Conservation (phyloP, 768 basidiomycete genomes). For the Mycena vulgaris region DNA sequence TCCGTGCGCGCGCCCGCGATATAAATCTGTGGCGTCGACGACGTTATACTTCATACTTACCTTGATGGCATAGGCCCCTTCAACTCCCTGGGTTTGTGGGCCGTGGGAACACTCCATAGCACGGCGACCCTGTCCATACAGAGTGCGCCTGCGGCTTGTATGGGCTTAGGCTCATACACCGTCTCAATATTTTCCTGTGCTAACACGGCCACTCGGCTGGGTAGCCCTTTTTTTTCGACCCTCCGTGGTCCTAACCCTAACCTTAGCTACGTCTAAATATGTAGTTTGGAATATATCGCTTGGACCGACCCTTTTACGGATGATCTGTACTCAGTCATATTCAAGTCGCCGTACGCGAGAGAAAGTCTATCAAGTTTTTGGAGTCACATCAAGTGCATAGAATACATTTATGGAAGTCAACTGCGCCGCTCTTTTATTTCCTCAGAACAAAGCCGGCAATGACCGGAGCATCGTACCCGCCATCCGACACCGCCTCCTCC, state of each 20-base stretch:
- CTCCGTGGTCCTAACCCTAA: not conserved
- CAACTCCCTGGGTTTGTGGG: conserved; percentile 37
- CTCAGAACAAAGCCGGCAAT: not conserved
- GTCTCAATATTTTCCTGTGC: conserved; percentile 87
- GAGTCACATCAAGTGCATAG: not conserved
- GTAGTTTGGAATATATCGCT: not conserved
- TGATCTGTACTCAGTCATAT: not conserved
- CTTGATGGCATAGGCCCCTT: conserved; percentile 40
- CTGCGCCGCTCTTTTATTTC: not conserved
- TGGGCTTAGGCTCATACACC: conserved; percentile 83
- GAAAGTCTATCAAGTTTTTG: no score
- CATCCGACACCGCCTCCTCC: not conserved
- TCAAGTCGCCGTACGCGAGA: no score
- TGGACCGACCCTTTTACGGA: not conserved
- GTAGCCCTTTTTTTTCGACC: conserved; percentile 30
- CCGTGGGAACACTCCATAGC: conserved; percentile 63
- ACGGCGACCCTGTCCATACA: conserved; percentile 81
- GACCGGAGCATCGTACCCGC: not conserved
- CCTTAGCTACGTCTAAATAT: not conserved
- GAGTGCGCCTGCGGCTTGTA: conserved; percentile 72
- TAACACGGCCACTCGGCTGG: conserved; percentile 69
- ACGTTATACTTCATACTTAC: conserved; percentile 34
- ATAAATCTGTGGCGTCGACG: not conserved
- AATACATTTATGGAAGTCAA: not conserved
- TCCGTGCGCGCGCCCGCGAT: not conserved